Conservation (phyloP, 768 basidiomycete species). For the Amanita polypyramis region DNA sequence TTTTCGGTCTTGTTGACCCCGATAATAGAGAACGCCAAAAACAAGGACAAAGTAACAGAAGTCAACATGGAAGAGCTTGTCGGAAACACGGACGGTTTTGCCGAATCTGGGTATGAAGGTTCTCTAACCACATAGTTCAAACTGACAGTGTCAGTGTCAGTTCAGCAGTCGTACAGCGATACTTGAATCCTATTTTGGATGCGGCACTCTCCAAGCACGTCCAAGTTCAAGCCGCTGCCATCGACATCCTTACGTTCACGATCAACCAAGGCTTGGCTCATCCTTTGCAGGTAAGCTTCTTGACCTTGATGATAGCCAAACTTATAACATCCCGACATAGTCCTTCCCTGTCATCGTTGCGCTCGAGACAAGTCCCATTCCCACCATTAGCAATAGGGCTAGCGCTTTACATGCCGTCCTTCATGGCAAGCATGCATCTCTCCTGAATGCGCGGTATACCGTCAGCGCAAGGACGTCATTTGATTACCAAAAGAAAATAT, state of each 20-base stretch:
- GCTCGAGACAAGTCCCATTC: constrained; percentile 74
- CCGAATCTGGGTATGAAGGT: constrained; percentile 83
- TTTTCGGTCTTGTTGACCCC: not conserved
- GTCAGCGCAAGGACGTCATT: constrained; percentile 76
- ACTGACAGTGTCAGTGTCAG: constrained; percentile 52
- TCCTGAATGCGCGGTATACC: constrained; percentile 79
- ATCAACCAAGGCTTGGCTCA: constrained; percentile 94
- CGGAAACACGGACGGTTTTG: constrained; percentile 91
- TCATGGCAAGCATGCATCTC: constrained; percentile 80
- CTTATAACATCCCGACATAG: constrained; percentile 22
- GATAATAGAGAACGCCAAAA: constrained; percentile 29
- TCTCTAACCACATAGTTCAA: not conserved
- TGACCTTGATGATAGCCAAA: not conserved
- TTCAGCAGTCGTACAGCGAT: constrained; percentile 91
- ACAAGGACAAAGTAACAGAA: constrained; percentile 30
- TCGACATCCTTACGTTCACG: constrained; percentile 88
- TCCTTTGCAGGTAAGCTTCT: constrained; percentile 64
- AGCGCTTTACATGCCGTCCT: constrained; percentile 71
- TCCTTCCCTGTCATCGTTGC: constrained; percentile 90
- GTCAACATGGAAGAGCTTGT: constrained; percentile 92
- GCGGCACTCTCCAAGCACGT: constrained; percentile 65
- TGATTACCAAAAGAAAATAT: constrained; percentile 65
- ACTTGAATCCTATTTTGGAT: constrained; percentile 70
- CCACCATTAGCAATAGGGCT: constrained; percentile 59
- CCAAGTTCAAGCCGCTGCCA: constrained; percentile 70